Conservation (phyloP, 306 rosid species). For the Pyrus bretschneideri region DNA sequence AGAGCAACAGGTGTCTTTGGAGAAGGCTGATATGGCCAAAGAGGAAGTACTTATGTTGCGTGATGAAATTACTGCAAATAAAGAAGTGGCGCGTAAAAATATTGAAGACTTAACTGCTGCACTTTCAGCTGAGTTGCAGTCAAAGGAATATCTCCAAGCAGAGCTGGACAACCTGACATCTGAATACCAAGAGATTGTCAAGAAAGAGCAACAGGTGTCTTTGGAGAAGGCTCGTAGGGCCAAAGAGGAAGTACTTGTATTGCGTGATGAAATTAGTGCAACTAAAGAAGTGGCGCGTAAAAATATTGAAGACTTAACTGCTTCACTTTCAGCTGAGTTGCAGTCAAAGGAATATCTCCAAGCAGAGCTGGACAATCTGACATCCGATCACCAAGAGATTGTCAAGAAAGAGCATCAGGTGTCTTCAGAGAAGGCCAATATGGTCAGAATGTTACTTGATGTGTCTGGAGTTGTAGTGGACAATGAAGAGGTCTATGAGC, state of each 20-base stretch:
- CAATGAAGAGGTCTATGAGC: slow-evolving; percentile 38
- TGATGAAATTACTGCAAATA: slow-evolving; percentile 48
- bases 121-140: slow-evolving; percentile 56
- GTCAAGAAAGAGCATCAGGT: slow-evolving; percentile 43
- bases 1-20: slow-evolving; percentile 45
- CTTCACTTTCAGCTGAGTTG: slow-evolving; percentile 47
- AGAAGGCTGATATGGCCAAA: slow-evolving; percentile 55
- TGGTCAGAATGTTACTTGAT: slow-evolving; percentile 55
- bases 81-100: slow-evolving; percentile 44
- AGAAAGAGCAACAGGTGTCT: slow-evolving; percentile 44
- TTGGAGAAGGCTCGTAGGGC: slow-evolving; percentile 57
- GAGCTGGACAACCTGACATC: slow-evolving; percentile 55
- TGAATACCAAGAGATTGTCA: slow-evolving; percentile 38
- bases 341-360: slow-evolving; percentile 67
- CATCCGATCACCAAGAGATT: slow-evolving; percentile 38
- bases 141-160: slow-evolving; percentile 55
- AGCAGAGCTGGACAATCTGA: slow-evolving; percentile 57
- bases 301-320: slow-evolving; percentile 50
- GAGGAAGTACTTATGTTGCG: slow-evolving; percentile 22
- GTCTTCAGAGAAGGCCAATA: slow-evolving; percentile 51
- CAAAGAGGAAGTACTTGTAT: slow-evolving; percentile 15
- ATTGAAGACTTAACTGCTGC: slow-evolving; percentile 53
- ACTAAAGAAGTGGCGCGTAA: slow-evolving; percentile 47
- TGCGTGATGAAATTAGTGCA: slow-evolving; percentile 51
- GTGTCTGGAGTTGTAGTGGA: slow-evolving; percentile 51